Base-by-base conservation (phyloP, 1,284 basidiomycete species). In the Megacollybia platyphylla region DNA sequence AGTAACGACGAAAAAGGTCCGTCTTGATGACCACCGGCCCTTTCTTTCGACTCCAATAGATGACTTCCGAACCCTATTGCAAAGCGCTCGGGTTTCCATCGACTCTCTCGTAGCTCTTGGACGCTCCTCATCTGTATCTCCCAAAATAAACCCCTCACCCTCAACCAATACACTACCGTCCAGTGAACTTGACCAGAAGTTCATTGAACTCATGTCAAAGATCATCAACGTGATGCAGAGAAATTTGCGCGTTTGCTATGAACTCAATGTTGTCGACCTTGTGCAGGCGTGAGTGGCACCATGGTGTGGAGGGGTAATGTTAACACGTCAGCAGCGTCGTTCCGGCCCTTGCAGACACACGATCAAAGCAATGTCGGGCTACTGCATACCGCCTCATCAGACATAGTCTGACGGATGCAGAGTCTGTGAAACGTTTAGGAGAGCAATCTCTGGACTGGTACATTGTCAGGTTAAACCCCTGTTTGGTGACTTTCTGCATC, bases 321-420 rank as follows among this genome's bases (percentile, higher is more conserved):
- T 35, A 46, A 15, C 9, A 34, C 17, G 5, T 18, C 43, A 42
- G 46, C 26, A 91, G 88, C 11, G 68, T 85, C 11, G 64, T 86
- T 34, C 83, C 84, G 4, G 82, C 78, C 30, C 71, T 97, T 2
- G 73, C 82, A 20, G 93, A 97, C 54, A 63, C 62, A 27, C 76
- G 78, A 1, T 79, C 82, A 0, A 80, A 80, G 47, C 73, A 82
- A 44, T 76, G 83, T 49, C 77, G 90, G n/a, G 80, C 92, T 2
- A 76, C 79, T 0, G 86, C 82, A 0, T 97, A 96, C 57, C 73
- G 91, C n/a, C 66, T 94, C 0, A 69, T 97, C 7, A 77, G 93
- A 20, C 83, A 93, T 55, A 65, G 78, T 2, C 59, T 97, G 4
- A 77, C 89, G 2, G 85, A 88, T 55, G 59, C 64, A 1, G 72